phyloP scores from a whole-genome alignment of 2,329 filamentous ascomycete genomes.

The Pestalotiopsis sp. region DNA sequence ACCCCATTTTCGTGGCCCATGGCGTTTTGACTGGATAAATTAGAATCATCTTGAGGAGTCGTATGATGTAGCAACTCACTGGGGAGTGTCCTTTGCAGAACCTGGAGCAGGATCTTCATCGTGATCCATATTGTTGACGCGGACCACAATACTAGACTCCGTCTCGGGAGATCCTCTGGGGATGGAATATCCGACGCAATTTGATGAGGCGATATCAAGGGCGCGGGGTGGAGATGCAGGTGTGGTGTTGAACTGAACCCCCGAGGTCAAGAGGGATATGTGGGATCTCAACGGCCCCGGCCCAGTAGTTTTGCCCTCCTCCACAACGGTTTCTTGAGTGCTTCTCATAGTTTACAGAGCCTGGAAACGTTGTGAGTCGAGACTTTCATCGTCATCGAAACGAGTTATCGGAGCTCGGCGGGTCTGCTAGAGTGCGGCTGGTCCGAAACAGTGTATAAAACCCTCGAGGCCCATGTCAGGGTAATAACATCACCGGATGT shows the following conservation, averaged over 20 bases:
- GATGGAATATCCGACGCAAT: constrained; percentile 20
- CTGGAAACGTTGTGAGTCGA: constrained; percentile 21
- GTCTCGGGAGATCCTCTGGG: constrained; percentile 28
- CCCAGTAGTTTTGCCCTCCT: constrained; percentile 27
- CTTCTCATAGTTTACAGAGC: constrained; percentile 32
- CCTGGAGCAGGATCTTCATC: constrained; percentile 22
- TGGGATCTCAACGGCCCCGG: constrained; percentile 27
- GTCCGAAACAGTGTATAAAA: constrained; percentile 18
- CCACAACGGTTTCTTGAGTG: constrained; percentile 25
- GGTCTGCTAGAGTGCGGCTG: constrained; percentile 18
- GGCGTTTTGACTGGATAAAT: constrained; percentile 25
- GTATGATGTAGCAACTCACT: constrained; percentile 28
- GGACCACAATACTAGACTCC: constrained; percentile 34
- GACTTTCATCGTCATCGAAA: constrained; percentile 31
- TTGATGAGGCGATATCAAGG: constrained; percentile 23
- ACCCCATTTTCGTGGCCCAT: constrained; percentile 31
- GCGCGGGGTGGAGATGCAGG: constrained; percentile 24
- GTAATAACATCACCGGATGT: constrained; percentile 21
- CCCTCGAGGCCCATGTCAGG: constrained; percentile 21
- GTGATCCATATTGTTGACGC: constrained; percentile 30
- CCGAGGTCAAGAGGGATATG: constrained; percentile 27
- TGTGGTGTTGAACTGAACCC: constrained; percentile 22
- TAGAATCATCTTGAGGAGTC: not conserved
- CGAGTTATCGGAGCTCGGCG: constrained; percentile 26
- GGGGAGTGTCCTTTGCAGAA: constrained; percentile 18